Conservation (phyloP, 495 filamentous ascomycete species). For the Podospora tetraspora region DNA sequence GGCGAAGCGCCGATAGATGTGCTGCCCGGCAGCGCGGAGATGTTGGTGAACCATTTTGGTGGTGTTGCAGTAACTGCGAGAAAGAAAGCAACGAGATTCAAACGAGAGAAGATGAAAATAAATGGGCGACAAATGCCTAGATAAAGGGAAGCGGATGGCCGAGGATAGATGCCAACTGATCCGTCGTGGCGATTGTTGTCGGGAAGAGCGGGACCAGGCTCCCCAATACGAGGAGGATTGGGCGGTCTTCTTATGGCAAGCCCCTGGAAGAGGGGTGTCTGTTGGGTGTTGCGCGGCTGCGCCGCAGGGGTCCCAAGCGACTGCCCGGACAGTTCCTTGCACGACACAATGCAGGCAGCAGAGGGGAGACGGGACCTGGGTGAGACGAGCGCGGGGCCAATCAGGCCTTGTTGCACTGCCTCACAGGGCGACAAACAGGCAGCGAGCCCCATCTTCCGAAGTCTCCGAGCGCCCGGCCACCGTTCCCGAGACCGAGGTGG, state of each 20-base stretch:
- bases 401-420: slow-evolving; percentile 9
- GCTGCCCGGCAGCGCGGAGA: slow-evolving; percentile 2
- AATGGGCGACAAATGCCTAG: neutral
- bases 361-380: neutral
- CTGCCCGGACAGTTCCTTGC: neutral
- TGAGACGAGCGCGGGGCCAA: neutral
- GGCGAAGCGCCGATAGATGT: slow-evolving; percentile 12
- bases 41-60: slow-evolving; percentile 2
- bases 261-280: neutral
- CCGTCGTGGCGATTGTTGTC: slow-evolving; percentile 1
- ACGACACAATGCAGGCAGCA: slow-evolving; percentile 1
- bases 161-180: neutral
- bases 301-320: slow-evolving; percentile 3
- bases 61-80: neutral
- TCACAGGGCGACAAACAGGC: slow-evolving; percentile 4
- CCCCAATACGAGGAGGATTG: slow-evolving; percentile 6
- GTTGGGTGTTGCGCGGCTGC: neutral
- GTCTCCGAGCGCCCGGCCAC: neutral
- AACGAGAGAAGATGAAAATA: neutral
- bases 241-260: neutral
- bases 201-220: neutral
- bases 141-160: neutral
- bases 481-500: neutral
- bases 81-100: neutral
- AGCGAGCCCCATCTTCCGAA: neutral